Evolutionary conservation across 2,329 filamentous ascomycete genomes (phyloP).

Genomic region (Teratosphaeria zuluensis): DNA sequence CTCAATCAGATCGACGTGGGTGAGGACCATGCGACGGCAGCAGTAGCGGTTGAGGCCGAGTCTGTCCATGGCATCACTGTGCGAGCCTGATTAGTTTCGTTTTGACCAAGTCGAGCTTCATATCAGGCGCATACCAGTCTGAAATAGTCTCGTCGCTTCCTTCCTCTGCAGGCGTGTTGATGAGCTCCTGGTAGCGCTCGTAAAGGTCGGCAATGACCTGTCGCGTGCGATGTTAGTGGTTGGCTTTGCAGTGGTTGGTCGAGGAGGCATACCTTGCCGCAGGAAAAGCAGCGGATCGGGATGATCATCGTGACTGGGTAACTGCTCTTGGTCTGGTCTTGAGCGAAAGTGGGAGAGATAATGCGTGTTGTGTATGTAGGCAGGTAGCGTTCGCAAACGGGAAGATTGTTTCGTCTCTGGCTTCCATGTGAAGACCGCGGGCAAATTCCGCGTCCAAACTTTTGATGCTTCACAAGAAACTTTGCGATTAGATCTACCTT

Average conservation of each 20-base stretch:
- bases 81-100: background rate
- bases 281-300: conserved; percentile 96
- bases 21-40: conserved; percentile 99
- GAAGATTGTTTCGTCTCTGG: background rate
- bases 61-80: conserved; percentile 31
- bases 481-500: background rate
- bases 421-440: background rate
- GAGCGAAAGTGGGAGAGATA: background rate
- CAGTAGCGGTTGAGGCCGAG: conserved; percentile 93
- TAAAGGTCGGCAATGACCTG: conserved; percentile 96
- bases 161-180: conserved; percentile 64
- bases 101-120: background rate
- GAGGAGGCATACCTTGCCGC: conserved; percentile 68
- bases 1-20: conserved; percentile 96
- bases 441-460: background rate
- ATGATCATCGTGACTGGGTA: conserved; percentile 72
- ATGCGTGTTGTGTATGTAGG: background rate
- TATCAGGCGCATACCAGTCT: conserved; percentile 22
- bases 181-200: conserved; percentile 86
- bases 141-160: conserved; percentile 47
- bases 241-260: background rate
- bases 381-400: background rate
- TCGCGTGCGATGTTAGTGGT: conserved; percentile 16
- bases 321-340: background rate
- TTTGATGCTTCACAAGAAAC: background rate